These are phyloP conservation scores for Scedosporium apiospermum DNA, from an alignment of 2,329 filamentous ascomycete species.

Conservation along the genomic window DNA sequence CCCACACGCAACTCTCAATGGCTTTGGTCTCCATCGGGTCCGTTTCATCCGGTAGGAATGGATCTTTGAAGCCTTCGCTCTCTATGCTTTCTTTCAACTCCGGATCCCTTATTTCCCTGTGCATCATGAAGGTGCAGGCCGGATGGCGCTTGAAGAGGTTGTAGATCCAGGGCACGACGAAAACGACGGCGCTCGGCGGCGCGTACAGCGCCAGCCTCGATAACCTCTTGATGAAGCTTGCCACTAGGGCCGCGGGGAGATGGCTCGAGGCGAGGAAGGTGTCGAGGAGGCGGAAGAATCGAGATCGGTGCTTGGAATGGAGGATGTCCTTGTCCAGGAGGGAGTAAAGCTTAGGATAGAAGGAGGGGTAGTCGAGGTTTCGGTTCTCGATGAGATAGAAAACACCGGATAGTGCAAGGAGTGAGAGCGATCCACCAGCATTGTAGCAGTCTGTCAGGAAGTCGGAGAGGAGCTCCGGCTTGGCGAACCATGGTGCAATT, in stretches of 20 bases:
- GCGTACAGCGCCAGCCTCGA: conserved; percentile 76
- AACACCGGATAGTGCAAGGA: conserved; percentile 83
- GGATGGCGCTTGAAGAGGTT: conserved; percentile 88
- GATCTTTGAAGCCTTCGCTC: conserved; percentile 54
- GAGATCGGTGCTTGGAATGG: conserved; percentile 88
- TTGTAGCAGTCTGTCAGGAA: conserved; percentile 95
- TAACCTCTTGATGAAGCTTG: conserved; percentile 93
- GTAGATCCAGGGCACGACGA: conserved; percentile 87
- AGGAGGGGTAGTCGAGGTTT: conserved; percentile 92
- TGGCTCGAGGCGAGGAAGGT: conserved; percentile 87
- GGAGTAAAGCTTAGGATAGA: conserved; percentile 90
- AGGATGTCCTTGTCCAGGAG: conserved; percentile 77
- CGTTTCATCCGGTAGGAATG: conserved; percentile 63
- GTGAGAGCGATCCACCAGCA: conserved; percentile 72
- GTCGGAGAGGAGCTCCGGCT: conserved; percentile 85
- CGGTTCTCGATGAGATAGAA: conserved; percentile 91
- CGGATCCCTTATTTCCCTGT: conserved; percentile 57
- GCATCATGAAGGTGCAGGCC: conserved; percentile 90
- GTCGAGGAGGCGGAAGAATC: conserved; percentile 86
- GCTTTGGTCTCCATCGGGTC: conserved; percentile 82
- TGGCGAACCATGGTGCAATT: conserved; percentile 82
- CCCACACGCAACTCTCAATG: conserved; percentile 91
- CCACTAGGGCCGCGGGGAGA: conserved; percentile 80
- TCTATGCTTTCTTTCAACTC: conserved; percentile 51
- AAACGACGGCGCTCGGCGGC: conserved; percentile 81